Conservation (phyloP, 176 grass and related monocot species). For the Carex scoparia region DNA sequence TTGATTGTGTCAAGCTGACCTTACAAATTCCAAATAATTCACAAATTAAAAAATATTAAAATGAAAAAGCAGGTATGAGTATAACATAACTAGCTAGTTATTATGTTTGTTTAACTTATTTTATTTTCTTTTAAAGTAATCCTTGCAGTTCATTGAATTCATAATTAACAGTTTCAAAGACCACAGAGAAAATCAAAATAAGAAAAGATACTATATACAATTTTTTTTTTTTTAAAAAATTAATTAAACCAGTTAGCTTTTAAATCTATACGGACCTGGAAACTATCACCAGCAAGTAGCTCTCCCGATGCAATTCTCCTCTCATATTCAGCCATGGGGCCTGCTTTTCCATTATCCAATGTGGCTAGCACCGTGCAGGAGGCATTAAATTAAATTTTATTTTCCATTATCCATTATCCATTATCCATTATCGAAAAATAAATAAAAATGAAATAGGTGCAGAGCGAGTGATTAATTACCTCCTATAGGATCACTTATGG, state of each 20-base stretch:
- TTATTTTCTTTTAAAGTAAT: background rate
- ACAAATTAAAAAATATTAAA: background rate
- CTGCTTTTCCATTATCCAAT: slow-evolving; percentile 36
- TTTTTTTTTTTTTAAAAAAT: background rate
- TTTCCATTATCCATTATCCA: too few relatives aligned
- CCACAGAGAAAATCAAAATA: background rate
- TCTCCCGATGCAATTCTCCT: slow-evolving; percentile 57
- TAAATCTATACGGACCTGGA: slow-evolving; percentile 43
- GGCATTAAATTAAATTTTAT: too few relatives aligned
- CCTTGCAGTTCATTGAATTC: background rate
- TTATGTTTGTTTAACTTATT: background rate
- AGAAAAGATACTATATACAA: background rate
- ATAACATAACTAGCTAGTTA: background rate
- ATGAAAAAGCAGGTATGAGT: background rate
- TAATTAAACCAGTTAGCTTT: background rate
- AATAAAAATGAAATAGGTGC: background rate
- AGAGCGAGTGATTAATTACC: background rate
- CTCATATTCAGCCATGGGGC: slow-evolving; percentile 67
- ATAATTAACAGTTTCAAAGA: background rate
- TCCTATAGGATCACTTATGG: slow-evolving; percentile 4
- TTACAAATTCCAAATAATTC: slow-evolving; percentile 9
- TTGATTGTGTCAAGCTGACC: slow-evolving; percentile 63
- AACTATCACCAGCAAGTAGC: slow-evolving; percentile 66
- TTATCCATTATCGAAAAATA: too few relatives aligned
- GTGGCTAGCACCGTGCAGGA: background rate